Conservation (phyloP, 352 stramenopile genomes). For the Phytophthora pini region DNA sequence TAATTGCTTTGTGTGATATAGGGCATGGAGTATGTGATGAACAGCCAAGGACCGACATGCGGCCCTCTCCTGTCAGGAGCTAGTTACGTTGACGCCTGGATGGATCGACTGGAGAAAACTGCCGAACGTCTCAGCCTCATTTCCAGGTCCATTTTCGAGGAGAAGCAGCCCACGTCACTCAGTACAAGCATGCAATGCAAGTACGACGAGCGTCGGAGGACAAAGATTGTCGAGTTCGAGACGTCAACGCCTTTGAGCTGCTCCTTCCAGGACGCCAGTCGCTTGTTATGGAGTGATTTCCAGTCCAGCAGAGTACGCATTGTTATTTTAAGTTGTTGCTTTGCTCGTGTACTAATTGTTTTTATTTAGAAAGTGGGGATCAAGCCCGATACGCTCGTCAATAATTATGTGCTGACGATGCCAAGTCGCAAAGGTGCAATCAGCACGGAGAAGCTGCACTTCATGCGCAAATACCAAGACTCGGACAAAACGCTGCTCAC, state of each 20-base stretch:
- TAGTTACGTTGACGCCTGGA: slow-evolving; percentile 6
- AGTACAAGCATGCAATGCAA: slow-evolving; percentile 10
- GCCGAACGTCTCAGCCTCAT: slow-evolving; percentile 5
- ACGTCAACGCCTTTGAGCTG: slow-evolving; percentile 18
- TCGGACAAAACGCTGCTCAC: slow-evolving; percentile 9
- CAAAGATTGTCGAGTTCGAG: slow-evolving; percentile 23
- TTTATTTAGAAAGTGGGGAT: slow-evolving; percentile 3
- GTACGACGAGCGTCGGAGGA: slow-evolving; percentile 14
- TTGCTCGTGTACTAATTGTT: slow-evolving; percentile 2
- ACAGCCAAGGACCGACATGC: slow-evolving; percentile 1
- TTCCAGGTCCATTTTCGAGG: slow-evolving; percentile 5
- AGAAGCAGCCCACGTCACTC: neutral
- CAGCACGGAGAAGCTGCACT: slow-evolving; percentile 22
- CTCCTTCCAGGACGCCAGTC: slow-evolving; percentile 4
- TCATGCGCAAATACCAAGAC: slow-evolving; percentile 20
- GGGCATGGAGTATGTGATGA: slow-evolving; percentile 19
- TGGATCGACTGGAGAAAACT: slow-evolving; percentile 8
- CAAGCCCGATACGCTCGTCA: slow-evolving; percentile 20
- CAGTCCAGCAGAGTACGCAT: slow-evolving; percentile 14
- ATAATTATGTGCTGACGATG: slow-evolving; percentile 15
- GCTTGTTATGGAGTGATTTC: slow-evolving; percentile 19
- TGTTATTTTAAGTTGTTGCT: neutral
- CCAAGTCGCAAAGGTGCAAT: slow-evolving; percentile 16
- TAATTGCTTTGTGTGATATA: neutral
- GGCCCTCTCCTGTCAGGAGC: neutral